Base-by-base conservation (phyloP, 176 grass and related monocot genomes). In the Saccharum spontaneum region DNA sequence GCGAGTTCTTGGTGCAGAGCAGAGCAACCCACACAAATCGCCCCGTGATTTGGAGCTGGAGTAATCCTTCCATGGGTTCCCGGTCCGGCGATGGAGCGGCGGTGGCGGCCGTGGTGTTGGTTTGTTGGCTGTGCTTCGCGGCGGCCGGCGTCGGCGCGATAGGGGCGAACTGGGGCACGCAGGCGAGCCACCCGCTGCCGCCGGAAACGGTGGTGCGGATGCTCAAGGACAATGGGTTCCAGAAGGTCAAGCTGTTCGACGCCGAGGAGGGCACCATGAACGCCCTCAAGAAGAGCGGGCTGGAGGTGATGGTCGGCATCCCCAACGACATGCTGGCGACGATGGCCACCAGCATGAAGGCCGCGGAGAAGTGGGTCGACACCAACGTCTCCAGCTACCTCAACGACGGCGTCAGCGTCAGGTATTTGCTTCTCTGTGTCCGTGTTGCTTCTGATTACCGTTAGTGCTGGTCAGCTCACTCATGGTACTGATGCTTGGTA, bases 301-400 rank as follows among this genome's bases (percentile, higher is more conserved):
- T 99, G 18, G 90, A 99, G 90, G 97, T 99, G 20, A 99, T 99
- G 97, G 93, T 96, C 43, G 97, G 97, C 88, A 94, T 99, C 82
- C 97, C 97, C 14, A 99, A 99, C 84, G 97, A 99, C 22, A 82
- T 99, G 91, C 87, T 99, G 46, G 3, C 0, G 34, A 77, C 13
- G 1, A 87, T 99, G 48, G 93, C 97, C 18, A 92, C 84, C 14
- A 99, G 46, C 75, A 69, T 92, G 75, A 91, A 88, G 80, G 66
- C 85, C 28, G 97, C 97, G 2, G 79, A 94, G 86, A 87, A 88
- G 33, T 99, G 97, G 97, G 97, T 99, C 52, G 85, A 94, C 69
- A 92, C 45, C 57, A 99, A 99, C 86, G 86, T 93, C 57, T 99
- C 97, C 55, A 70, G 77, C 75, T 91, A 64, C 91, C 69, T 89